Evolutionary conservation across 176 grass and related monocot genomes (phyloP).

Genomic region (Oryza punctata): DNA sequence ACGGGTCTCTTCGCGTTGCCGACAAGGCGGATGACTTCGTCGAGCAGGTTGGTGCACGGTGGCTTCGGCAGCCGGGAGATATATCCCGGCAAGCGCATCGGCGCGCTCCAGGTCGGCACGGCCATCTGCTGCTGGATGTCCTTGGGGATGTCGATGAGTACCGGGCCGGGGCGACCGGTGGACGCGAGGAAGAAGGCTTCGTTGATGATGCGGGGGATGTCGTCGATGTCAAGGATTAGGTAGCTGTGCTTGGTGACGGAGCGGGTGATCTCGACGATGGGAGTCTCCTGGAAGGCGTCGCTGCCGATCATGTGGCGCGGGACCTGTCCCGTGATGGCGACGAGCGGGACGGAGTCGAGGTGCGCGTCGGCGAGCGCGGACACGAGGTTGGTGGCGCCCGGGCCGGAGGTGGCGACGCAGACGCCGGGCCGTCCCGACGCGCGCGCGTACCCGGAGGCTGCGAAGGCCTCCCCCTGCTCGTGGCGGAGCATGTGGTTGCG

Average conservation of each 20-base stretch:
- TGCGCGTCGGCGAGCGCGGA: conserved; percentile 36
- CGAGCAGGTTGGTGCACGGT: conserved; percentile 12
- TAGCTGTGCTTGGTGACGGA: conserved; percentile 56
- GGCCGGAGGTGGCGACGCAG: background rate
- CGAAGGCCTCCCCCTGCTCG: conserved; percentile 81
- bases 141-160: conserved; percentile 44
- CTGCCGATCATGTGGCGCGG: conserved; percentile 50
- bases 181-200: conserved; percentile 42
- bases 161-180: conserved; percentile 35
- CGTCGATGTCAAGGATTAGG: conserved; percentile 25
- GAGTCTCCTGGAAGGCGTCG: conserved; percentile 48
- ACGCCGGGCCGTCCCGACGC: conserved; percentile 12
- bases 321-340: conserved; percentile 43
- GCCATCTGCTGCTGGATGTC: background rate
- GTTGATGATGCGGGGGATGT: conserved; percentile 42
- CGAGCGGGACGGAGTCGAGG: conserved; percentile 39
- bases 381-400: conserved; percentile 50
- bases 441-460: conserved; percentile 63
- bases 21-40: conserved; percentile 24
- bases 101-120: background rate
- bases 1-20: background rate
- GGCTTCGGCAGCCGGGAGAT: conserved; percentile 25
- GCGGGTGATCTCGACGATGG: conserved; percentile 40
- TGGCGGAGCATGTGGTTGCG: conserved; percentile 69
- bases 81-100: background rate